Conservation (phyloP, 2,329 filamentous ascomycete species). For the Myriosclerotinia scirpicola region DNA sequence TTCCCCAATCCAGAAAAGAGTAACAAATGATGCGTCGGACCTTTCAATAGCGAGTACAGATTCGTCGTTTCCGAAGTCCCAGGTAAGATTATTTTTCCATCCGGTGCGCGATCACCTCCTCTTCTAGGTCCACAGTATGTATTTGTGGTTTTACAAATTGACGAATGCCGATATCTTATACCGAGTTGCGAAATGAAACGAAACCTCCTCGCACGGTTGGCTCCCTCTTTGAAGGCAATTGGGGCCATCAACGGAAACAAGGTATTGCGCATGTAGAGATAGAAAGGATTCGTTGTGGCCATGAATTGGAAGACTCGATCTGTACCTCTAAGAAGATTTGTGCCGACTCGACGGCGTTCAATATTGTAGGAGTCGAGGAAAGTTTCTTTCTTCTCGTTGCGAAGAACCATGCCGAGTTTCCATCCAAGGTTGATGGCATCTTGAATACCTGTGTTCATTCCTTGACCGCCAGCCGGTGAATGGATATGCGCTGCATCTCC, state of each 20-base stretch:
- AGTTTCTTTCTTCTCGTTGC: conserved; percentile 41
- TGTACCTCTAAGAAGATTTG: conserved; percentile 45
- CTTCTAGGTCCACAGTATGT: conserved; percentile 43
- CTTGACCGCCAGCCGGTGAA: conserved; percentile 43
- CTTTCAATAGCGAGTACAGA: conserved; percentile 38
- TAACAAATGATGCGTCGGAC: conserved; percentile 39
- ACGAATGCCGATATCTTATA: conserved; percentile 46
- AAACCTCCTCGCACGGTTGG: conserved; percentile 36
- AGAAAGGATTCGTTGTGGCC: conserved; percentile 42
- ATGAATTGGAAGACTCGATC: conserved; percentile 46
- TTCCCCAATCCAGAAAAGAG: conserved; percentile 39
- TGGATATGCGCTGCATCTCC: conserved; percentile 44
- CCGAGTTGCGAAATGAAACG: conserved; percentile 46
- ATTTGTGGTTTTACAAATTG: conserved; percentile 41
- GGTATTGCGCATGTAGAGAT: conserved; percentile 43
- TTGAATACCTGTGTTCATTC: conserved; percentile 44
- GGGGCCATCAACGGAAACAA: conserved; percentile 46
- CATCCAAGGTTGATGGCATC: conserved; percentile 43
- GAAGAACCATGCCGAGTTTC: conserved; percentile 39
- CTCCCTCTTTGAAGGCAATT: conserved; percentile 36
- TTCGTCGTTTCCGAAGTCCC: conserved; percentile 25
- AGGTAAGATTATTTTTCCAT: conserved; percentile 39
- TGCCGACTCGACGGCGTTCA: conserved; percentile 50
- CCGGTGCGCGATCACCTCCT: conserved; percentile 50
- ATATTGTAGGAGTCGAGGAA: conserved; percentile 50